A percentile compares a stretch with the other conserved stretches of the same genome.
Conservation (phyloP, 1,139 yeast genomes). For the Scheffersomyces insectosa region DNA sequence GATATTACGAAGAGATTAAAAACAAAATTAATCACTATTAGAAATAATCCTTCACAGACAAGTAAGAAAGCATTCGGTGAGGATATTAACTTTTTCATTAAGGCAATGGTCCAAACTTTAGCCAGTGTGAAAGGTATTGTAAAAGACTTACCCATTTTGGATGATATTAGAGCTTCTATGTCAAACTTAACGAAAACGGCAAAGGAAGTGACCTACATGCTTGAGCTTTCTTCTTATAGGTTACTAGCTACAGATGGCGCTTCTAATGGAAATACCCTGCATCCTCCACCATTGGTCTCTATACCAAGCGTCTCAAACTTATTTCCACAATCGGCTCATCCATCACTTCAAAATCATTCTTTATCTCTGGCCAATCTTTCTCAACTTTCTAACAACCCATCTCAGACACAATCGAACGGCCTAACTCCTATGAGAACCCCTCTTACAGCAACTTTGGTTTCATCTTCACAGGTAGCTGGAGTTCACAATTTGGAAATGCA, state of each 20-base stretch:
- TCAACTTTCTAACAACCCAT: background rate
- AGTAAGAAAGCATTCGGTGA: conserved; percentile 80
- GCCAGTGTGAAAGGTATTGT: conserved; percentile 84
- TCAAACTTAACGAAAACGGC: conserved; percentile 84
- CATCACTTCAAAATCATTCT: conserved; percentile 20
- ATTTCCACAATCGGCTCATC: conserved; percentile 35
- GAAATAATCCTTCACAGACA: conserved; percentile 49
- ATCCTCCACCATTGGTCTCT: conserved; percentile 28
- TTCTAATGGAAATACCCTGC: conserved; percentile 8
- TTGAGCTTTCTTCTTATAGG: conserved; percentile 57
- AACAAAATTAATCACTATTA: conserved; percentile 53
- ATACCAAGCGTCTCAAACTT: conserved; percentile 37
- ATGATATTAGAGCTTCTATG: conserved; percentile 78
- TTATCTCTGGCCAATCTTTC: conserved; percentile 15
- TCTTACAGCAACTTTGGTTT: conserved; percentile 31
- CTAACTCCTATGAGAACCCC: conserved; percentile 32
- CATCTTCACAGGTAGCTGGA: conserved; percentile 18
- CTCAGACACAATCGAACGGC: background rate
- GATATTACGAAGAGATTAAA: conserved; percentile 74
- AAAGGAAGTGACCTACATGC: conserved; percentile 81
- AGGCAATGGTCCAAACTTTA: conserved; percentile 78
- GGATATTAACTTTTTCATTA: conserved; percentile 78
- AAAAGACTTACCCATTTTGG: conserved; percentile 74
- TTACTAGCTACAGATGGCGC: conserved; percentile 25
- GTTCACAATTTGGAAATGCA: conserved; percentile 8